Evolutionary conservation across 805 yeast genomes (phyloP).

Genomic region (Monosporozyma servazzii): DNA sequence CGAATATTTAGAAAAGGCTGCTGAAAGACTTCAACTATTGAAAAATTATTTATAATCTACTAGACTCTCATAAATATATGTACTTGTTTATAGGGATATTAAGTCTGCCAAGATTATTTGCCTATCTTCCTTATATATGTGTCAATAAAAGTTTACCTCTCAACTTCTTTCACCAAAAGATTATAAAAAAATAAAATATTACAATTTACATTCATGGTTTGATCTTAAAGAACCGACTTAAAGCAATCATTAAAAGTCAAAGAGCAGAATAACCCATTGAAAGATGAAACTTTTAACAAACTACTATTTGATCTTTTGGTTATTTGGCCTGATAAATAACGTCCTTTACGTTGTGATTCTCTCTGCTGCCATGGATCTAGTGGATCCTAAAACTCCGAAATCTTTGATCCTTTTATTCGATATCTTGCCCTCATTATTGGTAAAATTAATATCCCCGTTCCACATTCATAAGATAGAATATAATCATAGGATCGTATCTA

Average conservation of each 20-base stretch:
- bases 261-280: background rate
- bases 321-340: constrained; percentile 81
- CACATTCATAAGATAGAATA: constrained; percentile 62
- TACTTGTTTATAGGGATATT: background rate
- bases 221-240: no score
- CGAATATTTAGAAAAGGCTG: constrained; percentile 70
- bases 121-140: no score
- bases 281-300: constrained; percentile 7
- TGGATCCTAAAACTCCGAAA: constrained; percentile 76
- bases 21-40: constrained; percentile 57
- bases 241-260: background rate
- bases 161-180: no score
- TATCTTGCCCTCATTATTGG: constrained; percentile 67
- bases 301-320: constrained; percentile 51
- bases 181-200: no score
- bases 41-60: constrained; percentile 44
- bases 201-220: no score
- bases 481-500: constrained; percentile 38
- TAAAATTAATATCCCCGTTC: constrained; percentile 72
- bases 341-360: constrained; percentile 84
- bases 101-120: background rate
- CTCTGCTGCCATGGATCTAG: constrained; percentile 87
- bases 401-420: constrained; percentile 80
- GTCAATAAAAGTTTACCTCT: no score
- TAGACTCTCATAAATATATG: background rate